Base-by-base conservation (phyloP, 495 filamentous ascomycete genomes). In the Letharia lupina region DNA sequence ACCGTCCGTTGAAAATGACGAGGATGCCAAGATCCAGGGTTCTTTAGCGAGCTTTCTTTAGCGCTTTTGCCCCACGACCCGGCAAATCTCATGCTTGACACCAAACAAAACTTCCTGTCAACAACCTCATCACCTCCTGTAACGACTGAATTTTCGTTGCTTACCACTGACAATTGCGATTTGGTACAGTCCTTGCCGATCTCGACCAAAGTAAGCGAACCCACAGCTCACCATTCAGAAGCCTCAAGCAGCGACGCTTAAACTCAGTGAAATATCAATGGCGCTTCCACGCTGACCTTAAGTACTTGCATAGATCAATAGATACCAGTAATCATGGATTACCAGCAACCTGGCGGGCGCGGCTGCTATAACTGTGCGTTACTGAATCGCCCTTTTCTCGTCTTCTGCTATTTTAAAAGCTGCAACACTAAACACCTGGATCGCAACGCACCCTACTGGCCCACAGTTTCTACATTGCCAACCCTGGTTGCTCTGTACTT, bases 301-400 rank as follows among this genome's bases (percentile, higher is more conserved):
- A 28, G 31, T 37, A 6, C 63, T 65, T 23, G 16, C 28, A 33
- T 62, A 56, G 60, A 28, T 28, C 11, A n/a, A 45, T 9, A 57
- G 18, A 45, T 9, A 40, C 39, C 20, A 59, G 39, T 10, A 71
- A 80, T 69, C 67, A 84, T 84, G 82, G 81, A 82, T 65, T 79
- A 74, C 68, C 79, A 79, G 72, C 69, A 74, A 69, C 77, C 79
- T 76, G 81, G 80, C 54, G 73, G 73, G 69, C 86, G 88, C 75
- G 87, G 83, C 66, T 91, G 89, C 80, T 91, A 89, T 81, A 91
- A 91, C 79, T 91, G 88, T 91, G 76, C 79, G 88, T 90, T 65
- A 69, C 66, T 52, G 9, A 60, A 20, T 28, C n/a, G 23, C 18
- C 48, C 35, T 9, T 23, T 39, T 13, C 3, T 35, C 39, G 9